A percentile compares a stretch with the other conserved stretches of the same genome.
phyloP scores from a whole-genome alignment of 2,329 filamentous ascomycete species.

The Pseudocercospora pini-densiflorae region DNA sequence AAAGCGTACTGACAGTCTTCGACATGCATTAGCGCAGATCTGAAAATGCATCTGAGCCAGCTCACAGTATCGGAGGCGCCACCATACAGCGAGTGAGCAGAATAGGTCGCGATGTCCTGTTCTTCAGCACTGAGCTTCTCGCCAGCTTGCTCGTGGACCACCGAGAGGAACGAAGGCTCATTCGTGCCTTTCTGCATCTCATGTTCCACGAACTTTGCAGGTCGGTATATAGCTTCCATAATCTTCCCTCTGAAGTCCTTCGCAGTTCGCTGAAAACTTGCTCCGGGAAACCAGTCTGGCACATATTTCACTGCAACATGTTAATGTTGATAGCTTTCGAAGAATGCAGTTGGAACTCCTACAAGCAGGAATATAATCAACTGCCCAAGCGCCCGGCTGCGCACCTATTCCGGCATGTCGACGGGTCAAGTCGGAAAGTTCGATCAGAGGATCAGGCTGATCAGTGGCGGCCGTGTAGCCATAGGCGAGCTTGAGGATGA shows the following conservation, averaged over 20 bases:
- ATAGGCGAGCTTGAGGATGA: slow-evolving; percentile 53
- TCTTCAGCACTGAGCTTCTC: slow-evolving; percentile 32
- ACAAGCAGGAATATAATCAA: slow-evolving; percentile 52
- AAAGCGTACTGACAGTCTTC: slow-evolving; percentile 28
- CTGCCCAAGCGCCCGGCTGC: slow-evolving; percentile 50
- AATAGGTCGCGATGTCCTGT: slow-evolving; percentile 47
- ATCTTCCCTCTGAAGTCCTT: slow-evolving; percentile 43
- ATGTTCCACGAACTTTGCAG: slow-evolving; percentile 46
- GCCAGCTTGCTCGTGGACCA: slow-evolving; percentile 42
- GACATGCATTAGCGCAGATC: not conserved
- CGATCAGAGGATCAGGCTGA: slow-evolving; percentile 49
- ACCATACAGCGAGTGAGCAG: slow-evolving; percentile 48
- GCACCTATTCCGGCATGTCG: slow-evolving; percentile 46
- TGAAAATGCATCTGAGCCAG: slow-evolving; percentile 4
- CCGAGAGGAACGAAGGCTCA: slow-evolving; percentile 48
- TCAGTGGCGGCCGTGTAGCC: slow-evolving; percentile 51
- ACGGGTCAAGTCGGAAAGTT: slow-evolving; percentile 47
- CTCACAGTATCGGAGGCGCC: slow-evolving; percentile 48
- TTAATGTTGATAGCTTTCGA: not conserved
- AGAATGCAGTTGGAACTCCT: not conserved
- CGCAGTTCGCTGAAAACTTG: slow-evolving; percentile 50
- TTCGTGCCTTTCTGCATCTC: slow-evolving; percentile 37
- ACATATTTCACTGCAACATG: slow-evolving; percentile 42
- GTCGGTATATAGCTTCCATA: slow-evolving; percentile 42
- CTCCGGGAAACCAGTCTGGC: slow-evolving; percentile 53